A percentile compares a stretch with the other conserved stretches of the same genome.
phyloP scores from a whole-genome alignment of 2,329 filamentous ascomycete species.

The Hymenoscyphus infarciens region DNA sequence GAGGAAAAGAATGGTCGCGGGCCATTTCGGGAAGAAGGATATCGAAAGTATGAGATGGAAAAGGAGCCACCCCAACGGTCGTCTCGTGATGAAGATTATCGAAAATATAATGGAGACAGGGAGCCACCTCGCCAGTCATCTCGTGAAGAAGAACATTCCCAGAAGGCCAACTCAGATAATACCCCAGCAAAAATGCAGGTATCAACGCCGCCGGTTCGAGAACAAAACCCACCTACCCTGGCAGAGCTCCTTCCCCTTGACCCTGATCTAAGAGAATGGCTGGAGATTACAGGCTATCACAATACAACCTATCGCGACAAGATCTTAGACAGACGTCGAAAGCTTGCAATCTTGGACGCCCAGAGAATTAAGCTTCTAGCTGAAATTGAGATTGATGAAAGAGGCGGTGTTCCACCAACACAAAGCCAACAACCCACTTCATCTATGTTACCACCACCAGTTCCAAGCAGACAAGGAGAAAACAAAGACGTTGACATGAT shows the following conservation, averaged over 20 bases:
- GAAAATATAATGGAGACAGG: conserved; percentile 8
- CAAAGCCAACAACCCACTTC: conserved; percentile 8
- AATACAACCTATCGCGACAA: conserved; percentile 35
- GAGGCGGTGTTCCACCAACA: conserved; percentile 16
- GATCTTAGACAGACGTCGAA: conserved; percentile 29
- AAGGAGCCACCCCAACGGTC: conserved; percentile 7
- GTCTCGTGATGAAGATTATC: conserved; percentile 24
- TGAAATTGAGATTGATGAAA: conserved; percentile 31
- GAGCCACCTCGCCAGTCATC: conserved; percentile 15
- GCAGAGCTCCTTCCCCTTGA: conserved; percentile 29
- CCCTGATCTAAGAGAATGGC: conserved; percentile 37
- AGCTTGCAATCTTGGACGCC: conserved; percentile 34
- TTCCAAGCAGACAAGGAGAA: conserved; percentile 21
- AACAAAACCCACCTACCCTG: conserved; percentile 24
- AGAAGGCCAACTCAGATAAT: background rate
- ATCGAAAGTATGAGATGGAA: conserved; percentile 11
- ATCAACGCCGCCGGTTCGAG: conserved; percentile 12
- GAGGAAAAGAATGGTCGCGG: conserved; percentile 19
- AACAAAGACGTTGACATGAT: conserved; percentile 11
- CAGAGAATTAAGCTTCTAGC: conserved; percentile 32
- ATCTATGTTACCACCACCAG: conserved; percentile 28
- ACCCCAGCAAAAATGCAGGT: conserved; percentile 20
- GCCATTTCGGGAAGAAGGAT: conserved; percentile 14
- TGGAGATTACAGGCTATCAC: conserved; percentile 37
- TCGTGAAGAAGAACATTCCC: conserved; percentile 16